Base-by-base conservation (phyloP, 257 asterid species). In the Primulina tabacum region DNA sequence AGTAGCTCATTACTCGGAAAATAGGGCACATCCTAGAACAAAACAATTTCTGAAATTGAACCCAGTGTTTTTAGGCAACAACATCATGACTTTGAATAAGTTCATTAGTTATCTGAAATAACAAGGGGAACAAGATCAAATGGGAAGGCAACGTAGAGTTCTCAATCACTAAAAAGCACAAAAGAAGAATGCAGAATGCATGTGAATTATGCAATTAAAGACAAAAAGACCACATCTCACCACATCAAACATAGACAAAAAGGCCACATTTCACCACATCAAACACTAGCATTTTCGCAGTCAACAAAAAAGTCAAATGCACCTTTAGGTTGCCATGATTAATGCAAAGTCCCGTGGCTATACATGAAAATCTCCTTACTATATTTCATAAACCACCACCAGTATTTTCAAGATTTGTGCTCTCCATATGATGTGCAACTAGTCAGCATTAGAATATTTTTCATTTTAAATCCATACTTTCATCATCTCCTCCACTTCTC, bases 141-240 rank as follows among this genome's bases (percentile, higher is more conserved):
- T 35, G 65, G 61, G 43, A 55, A 65, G 38, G 64, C n/a, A 20
- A 53, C 14, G 17, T 16, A 61, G 68, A 52, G 62, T 52, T 33
- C 29, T 43, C 57, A 63, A 53, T 40, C 7, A 30, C 9, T 20
- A 14, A 6, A 32, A 38, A 33, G 67, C 8, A 29, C 55, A 37
- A 26, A 24, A 11, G 43, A 38, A 37, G 12, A 47, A 55, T 24
- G 59, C 57, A 67, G 37, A 40, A 53, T 47, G 24, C 21, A 17
- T 8, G 60, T 53, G 55, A 12, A 50, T 33, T n/a, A 66, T 24
- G 61, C 43, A 17, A 66, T 18, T 47, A 20, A 63, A 60, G 32
- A 56, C 67, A 24, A 24, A 12, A 24, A 62, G 9, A 34, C 62
- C 20, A 57, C 56, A 29, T 24, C 26, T 29, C 61, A 68, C 63